Percentiles rank a stretch among this genome's conserved stretches.
phyloP scores from a whole-genome alignment of 2,329 filamentous ascomycete genomes.

The Alternaria arbusti region DNA sequence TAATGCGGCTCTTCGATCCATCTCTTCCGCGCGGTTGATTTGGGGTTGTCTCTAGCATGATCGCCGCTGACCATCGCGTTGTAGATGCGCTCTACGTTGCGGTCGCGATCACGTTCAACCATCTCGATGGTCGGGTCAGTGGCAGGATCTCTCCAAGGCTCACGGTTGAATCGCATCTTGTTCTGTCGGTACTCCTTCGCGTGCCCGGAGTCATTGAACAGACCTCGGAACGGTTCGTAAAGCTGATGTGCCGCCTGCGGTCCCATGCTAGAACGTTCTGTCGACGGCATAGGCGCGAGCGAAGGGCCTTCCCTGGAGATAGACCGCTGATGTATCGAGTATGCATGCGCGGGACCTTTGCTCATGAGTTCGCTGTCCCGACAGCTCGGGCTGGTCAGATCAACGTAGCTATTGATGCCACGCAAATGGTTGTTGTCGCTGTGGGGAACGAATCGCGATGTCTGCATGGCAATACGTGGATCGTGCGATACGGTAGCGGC shows the following conservation, averaged over 20 bases:
- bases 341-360: background rate
- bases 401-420: conserved; percentile 18
- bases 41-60: conserved; percentile 36
- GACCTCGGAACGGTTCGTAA: conserved; percentile 28
- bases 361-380: background rate
- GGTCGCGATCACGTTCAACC: conserved; percentile 23
- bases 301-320: conserved; percentile 2
- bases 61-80: conserved; percentile 42
- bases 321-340: conserved; percentile 17
- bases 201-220: conserved; percentile 24
- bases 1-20: conserved; percentile 43
- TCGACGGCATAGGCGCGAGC: conserved; percentile 11
- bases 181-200: conserved; percentile 35
- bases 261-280: conserved; percentile 3
- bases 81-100: conserved; percentile 39
- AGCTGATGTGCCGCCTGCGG: conserved; percentile 10
- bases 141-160: conserved; percentile 32
- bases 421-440: conserved; percentile 13
- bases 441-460: conserved; percentile 1
- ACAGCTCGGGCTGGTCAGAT: conserved; percentile 11
- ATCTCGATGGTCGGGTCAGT: conserved; percentile 30
- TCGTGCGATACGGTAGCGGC: conserved; percentile 8
- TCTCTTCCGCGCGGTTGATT: conserved; percentile 42
- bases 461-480: background rate
- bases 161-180: conserved; percentile 32